Base-by-base conservation (phyloP, 495 filamentous ascomycete genomes). In the Ramalina peruviana region DNA sequence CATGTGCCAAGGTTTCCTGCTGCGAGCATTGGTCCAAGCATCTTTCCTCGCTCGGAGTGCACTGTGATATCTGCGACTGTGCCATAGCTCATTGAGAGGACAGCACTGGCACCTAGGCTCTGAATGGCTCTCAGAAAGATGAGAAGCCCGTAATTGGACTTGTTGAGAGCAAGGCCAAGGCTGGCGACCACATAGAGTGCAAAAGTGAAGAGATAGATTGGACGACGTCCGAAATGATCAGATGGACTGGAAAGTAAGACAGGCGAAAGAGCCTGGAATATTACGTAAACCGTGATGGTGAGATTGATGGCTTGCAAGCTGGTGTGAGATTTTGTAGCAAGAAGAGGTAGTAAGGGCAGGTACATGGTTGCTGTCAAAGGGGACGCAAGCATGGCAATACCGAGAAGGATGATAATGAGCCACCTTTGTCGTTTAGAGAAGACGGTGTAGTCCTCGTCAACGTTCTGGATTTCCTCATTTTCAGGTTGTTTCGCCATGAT, bases 201-300 rank as follows among this genome's bases (percentile, higher is more conserved):
- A 36, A 68, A 60, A 15, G 54, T 62, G 33, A 61, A 39, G 11
- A 68, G 46, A 45, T 61, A 64, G 4, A 65, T 57, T 9, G 65
- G 66, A 2, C 68, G 54, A 6, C 68, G 58, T 15, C 68, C 68
- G 12, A 60, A 52, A 19, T 52, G 48, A 42, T 72, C 69, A 0
- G 66, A 63, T 20, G 69, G 61, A 4, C 62, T 58, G 20, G 60
- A 64, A 25, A 69, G 63, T 53, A 72, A 55, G 26, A 62, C 57
- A 1, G 65, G 62, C 1, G 65, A 54, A 11, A 70, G 54, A 25
- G 61, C 67, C 51, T 67, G 62, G 23, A 65, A 61, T 27, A 68
- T 42, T 5, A 64, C 48, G 52, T 62, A 68, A 21, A 63, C 20
- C 0, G 61, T 67, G 9, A 67, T 47, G 9, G 63, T 67, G 17